A percentile compares a stretch with the other conserved stretches of the same genome.
Conservation (phyloP, 139 green algal genomes). For the Coelastrella sp. region DNA sequence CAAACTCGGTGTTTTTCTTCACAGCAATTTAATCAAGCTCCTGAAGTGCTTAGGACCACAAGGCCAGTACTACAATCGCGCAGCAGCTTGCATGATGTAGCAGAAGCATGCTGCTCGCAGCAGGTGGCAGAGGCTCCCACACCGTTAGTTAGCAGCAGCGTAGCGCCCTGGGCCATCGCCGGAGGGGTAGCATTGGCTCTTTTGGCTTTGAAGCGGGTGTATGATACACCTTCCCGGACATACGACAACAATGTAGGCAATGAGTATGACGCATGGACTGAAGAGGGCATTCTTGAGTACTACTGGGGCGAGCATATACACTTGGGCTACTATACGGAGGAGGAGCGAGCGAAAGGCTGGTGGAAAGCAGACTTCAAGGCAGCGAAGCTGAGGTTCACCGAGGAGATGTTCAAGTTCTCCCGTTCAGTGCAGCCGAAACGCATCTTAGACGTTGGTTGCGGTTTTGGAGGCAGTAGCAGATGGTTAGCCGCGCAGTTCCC, state of each 20-base stretch:
- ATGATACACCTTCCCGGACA: constrained; percentile 81
- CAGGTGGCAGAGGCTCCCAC: not conserved
- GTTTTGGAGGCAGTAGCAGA: constrained; percentile 92
- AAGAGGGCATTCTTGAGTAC: constrained; percentile 89
- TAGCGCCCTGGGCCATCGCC: constrained; percentile 13
- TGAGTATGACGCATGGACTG: constrained; percentile 96
- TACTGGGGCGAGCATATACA: constrained; percentile 99
- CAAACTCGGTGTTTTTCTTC: constrained; percentile 1
- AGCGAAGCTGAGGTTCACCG: constrained; percentile 84
- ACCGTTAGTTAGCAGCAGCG: not conserved
- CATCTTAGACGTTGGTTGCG: constrained; percentile 96
- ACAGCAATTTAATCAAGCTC: not conserved
- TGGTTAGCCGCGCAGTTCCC: constrained; percentile 86
- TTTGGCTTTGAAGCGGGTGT: constrained; percentile 54
- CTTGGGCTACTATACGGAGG: constrained; percentile 92
- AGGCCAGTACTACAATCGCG: not conserved
- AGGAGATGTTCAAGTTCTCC: constrained; percentile 71
- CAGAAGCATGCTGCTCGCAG: constrained; percentile 23
- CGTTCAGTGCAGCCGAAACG: constrained; percentile 53
- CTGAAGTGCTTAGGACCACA: not conserved
- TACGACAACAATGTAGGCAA: constrained; percentile 93
- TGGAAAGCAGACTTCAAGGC: constrained; percentile 94
- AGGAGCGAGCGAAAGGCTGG: constrained; percentile 80
- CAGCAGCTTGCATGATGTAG: constrained; percentile 41
- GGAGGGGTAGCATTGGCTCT: constrained; percentile 21